Evolutionary conservation across 2,329 filamentous ascomycete species (phyloP).

Genomic region (Penicillium sp.): DNA sequence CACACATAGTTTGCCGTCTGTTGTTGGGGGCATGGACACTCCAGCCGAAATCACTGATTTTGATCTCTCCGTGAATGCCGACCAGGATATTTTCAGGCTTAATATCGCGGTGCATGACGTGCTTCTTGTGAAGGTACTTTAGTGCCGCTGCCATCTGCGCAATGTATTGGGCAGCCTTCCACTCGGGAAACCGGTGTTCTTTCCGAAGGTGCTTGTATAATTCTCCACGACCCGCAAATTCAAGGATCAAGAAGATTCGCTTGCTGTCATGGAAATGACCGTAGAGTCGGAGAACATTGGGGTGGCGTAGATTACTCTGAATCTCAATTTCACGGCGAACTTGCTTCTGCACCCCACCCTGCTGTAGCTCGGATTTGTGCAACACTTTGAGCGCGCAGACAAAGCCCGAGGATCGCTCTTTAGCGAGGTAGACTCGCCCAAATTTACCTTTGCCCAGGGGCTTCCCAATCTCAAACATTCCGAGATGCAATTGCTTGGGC

Average conservation of each 20-base stretch:
- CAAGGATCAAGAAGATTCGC: slow-evolving; percentile 80
- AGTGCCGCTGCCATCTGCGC: slow-evolving; percentile 88
- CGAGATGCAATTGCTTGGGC: slow-evolving; percentile 69
- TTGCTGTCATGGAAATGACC: slow-evolving; percentile 89
- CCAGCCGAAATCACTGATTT: slow-evolving; percentile 98
- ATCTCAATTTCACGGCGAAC: slow-evolving; percentile 86
- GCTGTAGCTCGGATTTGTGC: slow-evolving; percentile 77
- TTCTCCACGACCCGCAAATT: slow-evolving; percentile 82
- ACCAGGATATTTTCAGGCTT: slow-evolving; percentile 97
- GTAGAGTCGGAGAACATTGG: slow-evolving; percentile 78
- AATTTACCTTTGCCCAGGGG: slow-evolving; percentile 86
- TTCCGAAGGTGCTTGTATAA: slow-evolving; percentile 81
- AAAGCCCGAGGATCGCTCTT: slow-evolving; percentile 74
- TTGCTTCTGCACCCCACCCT: slow-evolving; percentile 81
- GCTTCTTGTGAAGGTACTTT: slow-evolving; percentile 90
- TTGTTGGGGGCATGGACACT: slow-evolving; percentile 96
- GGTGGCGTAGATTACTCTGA: slow-evolving; percentile 80
- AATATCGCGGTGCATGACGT: slow-evolving; percentile 96
- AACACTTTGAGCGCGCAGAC: slow-evolving; percentile 84
- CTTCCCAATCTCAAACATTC: slow-evolving; percentile 91
- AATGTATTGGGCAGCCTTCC: slow-evolving; percentile 82
- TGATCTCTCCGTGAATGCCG: slow-evolving; percentile 95
- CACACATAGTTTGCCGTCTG: slow-evolving; percentile 90
- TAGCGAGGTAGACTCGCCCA: slow-evolving; percentile 78
- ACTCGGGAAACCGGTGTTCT: slow-evolving; percentile 77